Evolutionary conservation across 176 grass and related monocot genomes (phyloP).

Genomic region (Oryza meyeriana): DNA sequence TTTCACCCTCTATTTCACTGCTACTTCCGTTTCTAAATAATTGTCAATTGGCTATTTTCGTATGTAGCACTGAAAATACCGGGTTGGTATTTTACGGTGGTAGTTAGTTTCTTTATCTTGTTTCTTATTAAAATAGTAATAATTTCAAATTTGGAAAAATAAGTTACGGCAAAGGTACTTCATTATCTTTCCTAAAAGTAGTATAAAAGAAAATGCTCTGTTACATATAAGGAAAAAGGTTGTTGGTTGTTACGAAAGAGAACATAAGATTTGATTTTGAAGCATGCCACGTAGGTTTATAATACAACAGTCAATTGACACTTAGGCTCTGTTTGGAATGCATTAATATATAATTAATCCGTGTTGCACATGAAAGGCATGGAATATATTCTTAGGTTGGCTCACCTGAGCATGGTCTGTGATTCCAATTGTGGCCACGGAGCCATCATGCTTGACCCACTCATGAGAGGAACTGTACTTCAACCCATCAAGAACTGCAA

Average conservation of each 20-base stretch:
- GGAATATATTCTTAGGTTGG: background rate
- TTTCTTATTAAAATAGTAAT: background rate
- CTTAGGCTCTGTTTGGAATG: background rate
- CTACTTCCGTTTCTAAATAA: background rate
- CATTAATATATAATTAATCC: background rate
- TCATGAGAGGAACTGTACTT: constrained; percentile 59
- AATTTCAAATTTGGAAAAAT: background rate
- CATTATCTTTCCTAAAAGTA: background rate
- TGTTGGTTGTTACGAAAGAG: background rate
- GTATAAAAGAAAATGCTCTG: background rate
- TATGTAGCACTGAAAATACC: background rate
- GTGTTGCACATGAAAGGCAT: background rate
- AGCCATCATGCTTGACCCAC: constrained; percentile 65
- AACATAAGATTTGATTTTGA: background rate
- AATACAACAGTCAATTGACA: background rate
- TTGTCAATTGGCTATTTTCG: background rate
- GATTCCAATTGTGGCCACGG: constrained; percentile 79
- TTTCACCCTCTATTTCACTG: background rate
- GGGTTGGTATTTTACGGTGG: background rate
- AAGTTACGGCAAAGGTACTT: background rate
- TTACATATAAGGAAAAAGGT: background rate
- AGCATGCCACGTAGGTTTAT: background rate
- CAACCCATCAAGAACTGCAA: constrained; percentile 55
- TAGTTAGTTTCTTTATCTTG: background rate
- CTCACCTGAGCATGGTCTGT: constrained; percentile 90